Conservation (phyloP, 176 grass and related monocot genomes). For the sorghum (Sorghum bicolor) region DNA sequence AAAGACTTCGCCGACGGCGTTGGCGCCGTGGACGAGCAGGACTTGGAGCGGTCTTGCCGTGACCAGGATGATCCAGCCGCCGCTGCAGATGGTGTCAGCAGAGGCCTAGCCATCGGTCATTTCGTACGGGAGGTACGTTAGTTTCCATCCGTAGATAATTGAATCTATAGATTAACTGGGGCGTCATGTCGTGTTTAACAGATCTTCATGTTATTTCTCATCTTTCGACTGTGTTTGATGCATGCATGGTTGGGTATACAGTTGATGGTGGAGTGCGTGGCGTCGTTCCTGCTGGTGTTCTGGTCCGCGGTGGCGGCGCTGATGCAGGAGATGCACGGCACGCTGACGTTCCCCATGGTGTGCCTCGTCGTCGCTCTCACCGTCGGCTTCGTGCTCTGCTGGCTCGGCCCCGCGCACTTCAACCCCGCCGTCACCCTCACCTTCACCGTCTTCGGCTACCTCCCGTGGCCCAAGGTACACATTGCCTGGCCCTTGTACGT, state of each 20-base stretch:
- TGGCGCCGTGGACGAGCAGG: background rate
- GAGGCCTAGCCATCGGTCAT: constrained; percentile 3
- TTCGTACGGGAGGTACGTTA: constrained; percentile 36
- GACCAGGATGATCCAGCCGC: background rate
- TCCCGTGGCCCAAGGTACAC: constrained; percentile 27
- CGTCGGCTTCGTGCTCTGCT: constrained; percentile 47
- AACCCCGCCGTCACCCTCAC: constrained; percentile 64
- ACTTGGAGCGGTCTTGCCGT: background rate
- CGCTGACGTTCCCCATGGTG: constrained; percentile 38
- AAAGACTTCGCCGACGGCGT: background rate
- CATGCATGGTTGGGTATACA: background rate
- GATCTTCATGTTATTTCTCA: background rate
- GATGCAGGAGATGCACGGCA: constrained; percentile 50
- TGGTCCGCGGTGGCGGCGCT: constrained; percentile 43
- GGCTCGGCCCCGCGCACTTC: constrained; percentile 51
- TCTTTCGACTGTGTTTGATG: background rate
- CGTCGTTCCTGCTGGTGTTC: constrained; percentile 47
- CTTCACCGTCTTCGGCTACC: constrained; percentile 44
- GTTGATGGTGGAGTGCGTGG: constrained; percentile 23
- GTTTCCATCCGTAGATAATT: background rate
- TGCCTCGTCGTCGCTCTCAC: constrained; percentile 39
- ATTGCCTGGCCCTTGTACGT: background rate
- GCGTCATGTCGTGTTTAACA: background rate
- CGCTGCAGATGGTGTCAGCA: background rate
- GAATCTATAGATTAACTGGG: background rate